A percentile compares a stretch with the other conserved stretches of the same genome.
These are phyloP conservation scores for Clarireedia sp. DNA, from an alignment of 2,329 filamentous ascomycete genomes.

Conservation along the genomic window DNA sequence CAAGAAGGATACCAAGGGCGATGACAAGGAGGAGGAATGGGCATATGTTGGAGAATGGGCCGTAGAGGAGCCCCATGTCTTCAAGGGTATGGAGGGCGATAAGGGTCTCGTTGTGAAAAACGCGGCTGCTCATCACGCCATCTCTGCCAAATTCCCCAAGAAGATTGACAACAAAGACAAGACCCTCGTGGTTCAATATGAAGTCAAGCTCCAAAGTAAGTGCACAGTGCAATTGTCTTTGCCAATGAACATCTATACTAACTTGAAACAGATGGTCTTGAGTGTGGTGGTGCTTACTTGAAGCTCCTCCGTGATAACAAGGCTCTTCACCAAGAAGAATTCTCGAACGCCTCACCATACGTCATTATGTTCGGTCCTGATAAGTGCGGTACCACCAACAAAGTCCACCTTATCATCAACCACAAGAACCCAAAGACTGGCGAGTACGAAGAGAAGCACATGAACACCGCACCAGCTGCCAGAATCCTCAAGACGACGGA, in stretches of 20 bases:
- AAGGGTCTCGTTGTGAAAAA: slow-evolving; percentile 98
- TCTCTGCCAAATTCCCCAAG: slow-evolving; percentile 97
- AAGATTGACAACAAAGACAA: slow-evolving; percentile 96
- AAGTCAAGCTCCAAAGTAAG: slow-evolving; percentile 97
- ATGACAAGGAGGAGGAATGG: slow-evolving; percentile 74
- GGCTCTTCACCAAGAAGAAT: slow-evolving; percentile 93
- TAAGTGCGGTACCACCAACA: slow-evolving; percentile 99
- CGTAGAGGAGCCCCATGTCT: slow-evolving; percentile 85
- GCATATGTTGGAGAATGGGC: slow-evolving; percentile 95
- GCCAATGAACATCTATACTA: slow-evolving; percentile 24
- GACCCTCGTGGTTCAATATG: slow-evolving; percentile 94
- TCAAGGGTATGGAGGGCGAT: slow-evolving; percentile 89
- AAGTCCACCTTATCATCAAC: slow-evolving; percentile 98
- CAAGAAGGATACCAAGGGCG: slow-evolving; percentile 78
- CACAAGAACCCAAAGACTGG: slow-evolving; percentile 99
- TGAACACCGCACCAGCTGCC: slow-evolving; percentile 73
- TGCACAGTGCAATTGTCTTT: slow-evolving; percentile 21
- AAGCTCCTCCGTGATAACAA: slow-evolving; percentile 98
- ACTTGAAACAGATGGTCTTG: slow-evolving; percentile 65
- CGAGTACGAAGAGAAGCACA: slow-evolving; percentile 99
- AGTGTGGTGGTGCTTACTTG: slow-evolving; percentile 97
- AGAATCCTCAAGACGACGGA: slow-evolving; percentile 86
- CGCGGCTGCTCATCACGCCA: slow-evolving; percentile 94
- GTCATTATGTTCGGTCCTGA: slow-evolving; percentile 99
- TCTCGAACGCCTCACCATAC: slow-evolving; percentile 94